Evolutionary conservation across 768 basidiomycete genomes (phyloP), one percentile per base, ranked within the genome.

Genomic region (Leucocoprinus sp.): DNA sequence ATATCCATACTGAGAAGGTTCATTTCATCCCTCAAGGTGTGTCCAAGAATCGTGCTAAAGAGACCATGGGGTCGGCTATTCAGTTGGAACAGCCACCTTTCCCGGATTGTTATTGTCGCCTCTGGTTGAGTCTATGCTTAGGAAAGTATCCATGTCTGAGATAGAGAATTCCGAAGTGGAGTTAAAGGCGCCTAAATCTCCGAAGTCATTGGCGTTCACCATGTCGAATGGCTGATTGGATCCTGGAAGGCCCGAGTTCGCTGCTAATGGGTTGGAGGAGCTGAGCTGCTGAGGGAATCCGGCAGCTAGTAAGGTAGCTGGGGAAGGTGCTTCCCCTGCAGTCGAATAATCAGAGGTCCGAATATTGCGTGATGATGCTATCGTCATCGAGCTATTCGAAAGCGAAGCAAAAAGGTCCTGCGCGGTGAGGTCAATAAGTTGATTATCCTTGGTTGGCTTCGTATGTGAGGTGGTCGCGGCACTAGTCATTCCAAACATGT

Each of bases 61-160:
- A 31, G 34, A 14, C 34, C 14, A 28, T 41, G 15, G 14, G 6
- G 31, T 15, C 26, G 31, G 14, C 17, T 35, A 18, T 34, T 36
- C 39, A 14, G 31, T 24, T 31, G 39, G 34, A 15, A 9, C 34
- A 5, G 26, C 4, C 23, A n/a, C 17, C 26, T 48, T 48, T 4
- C 24, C 38, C 14, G 36, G 46, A 33, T 31, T 50, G 23, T 29
- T 39, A 34, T 31, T 46, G 12, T 33, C 49, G 11, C 53, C 55
- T 21, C 33, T 50, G 43, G 59, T 55, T 42, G 33, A 46, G 14
- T 50, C 62, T 62, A 78, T 72, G 37, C 63, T 67, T 55, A 80
- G 59, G 41, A 81, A 64, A 14, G 69, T 66, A 35, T 76, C 75
- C 74, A 82, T 75, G 8, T 48, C 46, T 21, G 33, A 26, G 28